Evolutionary conservation across 208 protist species (phyloP).

Genomic region (Angomonas desouzai): DNA sequence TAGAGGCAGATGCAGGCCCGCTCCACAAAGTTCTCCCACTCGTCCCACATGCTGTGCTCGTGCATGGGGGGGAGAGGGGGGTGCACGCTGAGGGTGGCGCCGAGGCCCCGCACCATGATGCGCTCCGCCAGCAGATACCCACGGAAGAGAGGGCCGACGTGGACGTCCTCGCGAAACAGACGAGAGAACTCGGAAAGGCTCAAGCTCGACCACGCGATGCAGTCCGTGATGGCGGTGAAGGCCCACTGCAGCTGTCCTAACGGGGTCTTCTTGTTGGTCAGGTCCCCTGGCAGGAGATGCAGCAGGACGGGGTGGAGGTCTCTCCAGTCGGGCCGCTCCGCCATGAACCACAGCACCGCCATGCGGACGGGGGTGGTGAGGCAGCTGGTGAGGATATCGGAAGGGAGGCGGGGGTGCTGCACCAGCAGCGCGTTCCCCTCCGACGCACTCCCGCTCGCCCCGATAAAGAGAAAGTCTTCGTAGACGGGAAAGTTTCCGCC

Average conservation of each 20-base stretch:
- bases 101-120: constrained; percentile 88
- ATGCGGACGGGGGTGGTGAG: constrained; percentile 97
- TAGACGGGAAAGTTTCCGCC: constrained; percentile 13
- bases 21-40: constrained; percentile 77
- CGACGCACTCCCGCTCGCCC: constrained; percentile 29
- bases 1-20: constrained; percentile 58
- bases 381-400: constrained; percentile 98
- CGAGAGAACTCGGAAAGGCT: constrained; percentile 69
- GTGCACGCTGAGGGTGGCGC: constrained; percentile 91
- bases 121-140: constrained; percentile 98
- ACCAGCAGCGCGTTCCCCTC: constrained; percentile 7
- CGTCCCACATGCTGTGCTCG: constrained; percentile 92
- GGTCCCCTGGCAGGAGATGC: constrained; percentile 62
- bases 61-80: constrained; percentile 90
- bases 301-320: constrained; percentile 74
- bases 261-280: constrained; percentile 91
- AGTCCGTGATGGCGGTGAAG: constrained; percentile 98
- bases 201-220: constrained; percentile 97
- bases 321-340: constrained; percentile 37
- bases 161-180: constrained; percentile 93
- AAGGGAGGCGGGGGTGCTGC: constrained; percentile 68
- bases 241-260: constrained; percentile 99
- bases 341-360: constrained; percentile 93
- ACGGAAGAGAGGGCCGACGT: constrained; percentile 96
- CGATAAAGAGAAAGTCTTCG: constrained; percentile 85